phyloP scores from a whole-genome alignment of 1,139 yeast species.

The Ogataea hybrid region DNA sequence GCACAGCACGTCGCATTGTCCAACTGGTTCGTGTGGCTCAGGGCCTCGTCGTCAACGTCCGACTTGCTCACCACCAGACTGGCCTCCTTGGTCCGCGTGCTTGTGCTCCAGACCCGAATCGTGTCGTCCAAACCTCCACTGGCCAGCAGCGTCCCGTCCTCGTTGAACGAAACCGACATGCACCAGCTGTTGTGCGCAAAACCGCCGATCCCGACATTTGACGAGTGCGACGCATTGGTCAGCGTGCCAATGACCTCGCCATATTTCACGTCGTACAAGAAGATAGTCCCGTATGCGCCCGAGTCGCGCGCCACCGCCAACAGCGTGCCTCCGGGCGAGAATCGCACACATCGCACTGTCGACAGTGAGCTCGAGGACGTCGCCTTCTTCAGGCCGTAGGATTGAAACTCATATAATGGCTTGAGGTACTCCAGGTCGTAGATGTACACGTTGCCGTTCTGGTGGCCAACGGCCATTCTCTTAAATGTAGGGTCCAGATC shows the following conservation, averaged over 20 bases:
- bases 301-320: constrained; percentile 87
- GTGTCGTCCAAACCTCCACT: constrained; percentile 82
- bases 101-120: constrained; percentile 82
- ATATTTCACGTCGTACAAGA: constrained; percentile 77
- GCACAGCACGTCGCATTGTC: constrained; percentile 55
- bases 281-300: constrained; percentile 70
- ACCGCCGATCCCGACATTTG: constrained; percentile 54
- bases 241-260: constrained; percentile 85
- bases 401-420: constrained; percentile 68
- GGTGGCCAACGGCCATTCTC: constrained; percentile 76
- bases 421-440: constrained; percentile 63
- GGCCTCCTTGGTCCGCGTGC: constrained; percentile 72
- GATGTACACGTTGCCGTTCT: constrained; percentile 75
- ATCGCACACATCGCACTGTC: constrained; percentile 62
- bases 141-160: constrained; percentile 69
- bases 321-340: constrained; percentile 73
- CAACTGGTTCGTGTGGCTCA: constrained; percentile 38
- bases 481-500: constrained; percentile 47
- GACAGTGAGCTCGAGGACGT: constrained; percentile 43
- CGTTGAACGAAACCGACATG: constrained; percentile 74
- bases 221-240: constrained; percentile 64
- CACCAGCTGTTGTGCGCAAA: constrained; percentile 93
- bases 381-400: constrained; percentile 39
- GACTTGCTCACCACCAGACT: constrained; percentile 61
- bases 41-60: constrained; percentile 58